phyloP scores from a whole-genome alignment of 371 early-diverging fungal genomes.

The Mucor velutinosus region DNA sequence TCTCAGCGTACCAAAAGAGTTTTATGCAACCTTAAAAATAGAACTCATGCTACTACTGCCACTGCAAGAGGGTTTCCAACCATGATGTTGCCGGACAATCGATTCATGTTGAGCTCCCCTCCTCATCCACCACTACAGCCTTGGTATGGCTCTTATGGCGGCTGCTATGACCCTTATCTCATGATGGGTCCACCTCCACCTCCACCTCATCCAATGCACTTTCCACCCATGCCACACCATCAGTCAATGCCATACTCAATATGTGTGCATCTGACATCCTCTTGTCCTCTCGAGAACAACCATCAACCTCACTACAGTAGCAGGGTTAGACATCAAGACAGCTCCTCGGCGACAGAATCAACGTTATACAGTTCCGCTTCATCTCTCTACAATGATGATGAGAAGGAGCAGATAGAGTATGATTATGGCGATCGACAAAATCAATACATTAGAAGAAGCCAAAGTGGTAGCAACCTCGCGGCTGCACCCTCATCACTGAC shows the following conservation, averaged over 20 bases:
- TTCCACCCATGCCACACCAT: neutral
- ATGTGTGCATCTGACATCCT: neutral
- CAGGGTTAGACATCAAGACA: neutral
- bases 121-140: neutral
- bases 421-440: neutral
- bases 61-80: neutral
- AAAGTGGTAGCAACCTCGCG: neutral
- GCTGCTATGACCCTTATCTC: neutral
- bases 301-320: neutral
- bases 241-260: conserved; percentile 1
- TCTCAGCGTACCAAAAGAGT: neutral
- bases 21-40: neutral
- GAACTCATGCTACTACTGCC: neutral
- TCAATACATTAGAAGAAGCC: neutral
- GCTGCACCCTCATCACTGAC: neutral
- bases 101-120: neutral
- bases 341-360: neutral
- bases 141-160: neutral
- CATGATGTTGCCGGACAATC: conserved; percentile 2
- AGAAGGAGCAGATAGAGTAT: conserved; percentile 1
- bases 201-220: neutral
- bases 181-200: neutral
- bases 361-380: neutral
- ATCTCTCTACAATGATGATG: neutral
- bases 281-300: neutral